A percentile compares a stretch with the other conserved stretches of the same genome.
phyloP scores from a whole-genome alignment of 2,329 filamentous ascomycete genomes.

The Aureobasidium leucospermi region DNA sequence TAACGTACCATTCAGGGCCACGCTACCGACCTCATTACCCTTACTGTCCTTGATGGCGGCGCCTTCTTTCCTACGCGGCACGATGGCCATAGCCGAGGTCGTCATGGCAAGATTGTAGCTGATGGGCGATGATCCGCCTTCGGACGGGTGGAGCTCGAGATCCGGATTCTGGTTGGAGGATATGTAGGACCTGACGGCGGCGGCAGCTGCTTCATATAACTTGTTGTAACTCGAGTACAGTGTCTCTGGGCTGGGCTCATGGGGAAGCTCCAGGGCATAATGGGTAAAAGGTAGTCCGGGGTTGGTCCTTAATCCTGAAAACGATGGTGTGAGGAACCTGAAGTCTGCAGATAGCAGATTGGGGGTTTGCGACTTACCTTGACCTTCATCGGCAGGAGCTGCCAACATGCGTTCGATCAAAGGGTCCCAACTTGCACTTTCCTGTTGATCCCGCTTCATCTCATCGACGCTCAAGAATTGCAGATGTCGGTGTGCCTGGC shows the following conservation, averaged over 20 bases:
- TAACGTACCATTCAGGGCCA: conserved; percentile 51
- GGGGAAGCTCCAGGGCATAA: conserved; percentile 37
- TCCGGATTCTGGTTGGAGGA: conserved; percentile 27
- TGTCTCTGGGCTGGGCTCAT: conserved; percentile 33
- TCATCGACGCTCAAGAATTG: conserved; percentile 60
- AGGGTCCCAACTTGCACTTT: conserved; percentile 34
- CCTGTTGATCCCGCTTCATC: conserved; percentile 44
- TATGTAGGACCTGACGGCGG: conserved; percentile 34
- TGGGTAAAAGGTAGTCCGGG: conserved; percentile 41
- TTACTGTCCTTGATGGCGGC: conserved; percentile 33
- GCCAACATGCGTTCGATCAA: conserved; percentile 39
- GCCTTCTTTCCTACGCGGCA: conserved; percentile 42
- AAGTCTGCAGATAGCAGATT: background rate
- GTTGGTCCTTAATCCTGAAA: background rate
- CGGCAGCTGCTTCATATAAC: conserved; percentile 28
- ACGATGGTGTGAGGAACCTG: background rate
- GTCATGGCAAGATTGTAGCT: conserved; percentile 56
- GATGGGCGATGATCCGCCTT: conserved; percentile 37
- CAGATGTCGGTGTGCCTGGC: conserved; percentile 64
- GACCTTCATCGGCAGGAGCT: background rate
- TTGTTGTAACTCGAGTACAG: conserved; percentile 27
- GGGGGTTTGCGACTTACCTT: background rate
- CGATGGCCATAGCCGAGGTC: conserved; percentile 45
- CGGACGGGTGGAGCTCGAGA: conserved; percentile 22
- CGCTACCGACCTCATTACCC: conserved; percentile 32